Base-by-base conservation (phyloP, 495 filamentous ascomycete genomes). In the Mycothermus thermophilus region DNA sequence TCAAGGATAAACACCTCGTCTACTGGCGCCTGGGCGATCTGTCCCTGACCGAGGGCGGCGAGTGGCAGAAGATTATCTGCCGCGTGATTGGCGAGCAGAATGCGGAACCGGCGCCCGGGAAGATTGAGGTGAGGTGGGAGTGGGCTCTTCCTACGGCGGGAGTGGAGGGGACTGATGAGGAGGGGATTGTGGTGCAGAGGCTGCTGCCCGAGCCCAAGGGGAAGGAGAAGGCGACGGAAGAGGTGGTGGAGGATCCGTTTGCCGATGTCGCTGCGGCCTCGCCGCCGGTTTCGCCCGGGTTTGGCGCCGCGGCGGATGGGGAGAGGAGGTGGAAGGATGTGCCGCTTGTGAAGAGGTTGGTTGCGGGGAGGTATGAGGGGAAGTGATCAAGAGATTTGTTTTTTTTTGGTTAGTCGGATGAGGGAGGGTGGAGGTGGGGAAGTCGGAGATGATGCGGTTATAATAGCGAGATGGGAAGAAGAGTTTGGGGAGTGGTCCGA, bases 11-110 rank as follows among this genome's bases (percentile, higher is more conserved):
- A 34, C 79, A 80, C n/a, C 55, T 86, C 4, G 77, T 94, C 10
- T 83, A 75, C 51, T 99, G 90, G 90, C 79, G 78, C 33, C 62
- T 96, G 9, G 83, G 82, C 15, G 92, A 96, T 46, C 54, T 88
- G 9, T 70, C 64, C 0, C 54, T 96, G 10, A 72, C 77, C 23
- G 67, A 55, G 0, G n/a, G n/a, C n/a, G n/a, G n/a, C n/a, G 57
- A 58, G 34, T 62, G 57, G 41, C 65, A 77, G 47, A 85, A 82
- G 57, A 70, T 92, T 34, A 76, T 92, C 6, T 83, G 77, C 36
- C 74, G 86, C 7, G 83, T 94, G 17, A 54, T 66, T 39, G 69
- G 75, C 34, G 74, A 79, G 10, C 72, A 80, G n/a, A 82, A 82
- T 28, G 66, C 67, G 0, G 75, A 80, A 50, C 85, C 81, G 2